Evolutionary conservation across 371 early-diverging fungal genomes (phyloP).

Genomic region (Smittium culicis): DNA sequence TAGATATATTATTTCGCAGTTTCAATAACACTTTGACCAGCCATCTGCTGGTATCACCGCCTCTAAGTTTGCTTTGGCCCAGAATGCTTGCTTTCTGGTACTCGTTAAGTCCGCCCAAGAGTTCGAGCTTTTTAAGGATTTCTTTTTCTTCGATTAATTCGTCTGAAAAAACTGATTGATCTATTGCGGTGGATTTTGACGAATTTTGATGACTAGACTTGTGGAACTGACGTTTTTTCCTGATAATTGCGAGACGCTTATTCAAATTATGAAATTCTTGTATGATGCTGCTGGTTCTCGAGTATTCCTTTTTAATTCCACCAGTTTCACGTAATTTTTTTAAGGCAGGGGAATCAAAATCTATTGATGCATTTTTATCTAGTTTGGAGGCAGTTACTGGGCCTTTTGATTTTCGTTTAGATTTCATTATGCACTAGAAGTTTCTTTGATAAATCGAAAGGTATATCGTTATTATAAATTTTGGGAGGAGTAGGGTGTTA

Average conservation of each 20-base stretch:
- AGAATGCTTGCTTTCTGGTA: conserved; percentile 71
- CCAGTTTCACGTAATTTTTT: not conserved
- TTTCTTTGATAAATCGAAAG: too few relatives aligned
- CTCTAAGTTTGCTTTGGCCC: conserved; percentile 67
- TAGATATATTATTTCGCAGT: conserved; percentile 2
- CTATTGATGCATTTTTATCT: too few relatives aligned
- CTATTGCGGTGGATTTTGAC: not conserved
- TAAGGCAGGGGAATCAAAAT: not conserved
- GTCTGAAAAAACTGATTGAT: not conserved
- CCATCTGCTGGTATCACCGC: conserved; percentile 77
- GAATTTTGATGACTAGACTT: too few relatives aligned
- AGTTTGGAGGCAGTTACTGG: too few relatives aligned
- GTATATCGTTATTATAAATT: too few relatives aligned
- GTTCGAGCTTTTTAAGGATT: conserved; percentile 41
- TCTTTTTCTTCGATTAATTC: not conserved
- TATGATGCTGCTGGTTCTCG: not conserved
- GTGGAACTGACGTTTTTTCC: not conserved
- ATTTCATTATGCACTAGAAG: too few relatives aligned
- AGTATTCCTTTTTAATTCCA: conserved; percentile 1
- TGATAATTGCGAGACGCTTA: not conserved
- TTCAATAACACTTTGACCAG: conserved; percentile 33
- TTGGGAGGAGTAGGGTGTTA: too few relatives aligned
- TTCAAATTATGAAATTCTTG: conserved; percentile 9
- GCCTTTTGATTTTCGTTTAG: too few relatives aligned
- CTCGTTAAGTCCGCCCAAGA: conserved; percentile 71